Conservation (phyloP, 805 yeast genomes). For the Lipomyces starkeyi region DNA sequence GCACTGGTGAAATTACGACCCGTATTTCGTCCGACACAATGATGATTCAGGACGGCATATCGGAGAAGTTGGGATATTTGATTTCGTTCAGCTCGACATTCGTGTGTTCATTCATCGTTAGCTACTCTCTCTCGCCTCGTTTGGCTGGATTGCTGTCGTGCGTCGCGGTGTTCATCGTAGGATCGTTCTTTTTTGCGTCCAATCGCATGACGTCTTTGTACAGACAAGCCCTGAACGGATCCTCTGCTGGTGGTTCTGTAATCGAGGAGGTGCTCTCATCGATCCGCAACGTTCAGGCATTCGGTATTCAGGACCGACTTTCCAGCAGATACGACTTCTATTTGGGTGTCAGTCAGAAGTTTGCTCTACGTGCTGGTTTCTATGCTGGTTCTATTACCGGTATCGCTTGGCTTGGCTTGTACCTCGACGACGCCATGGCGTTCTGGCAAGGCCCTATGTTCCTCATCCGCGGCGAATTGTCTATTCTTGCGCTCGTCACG, state of each 20-base stretch:
- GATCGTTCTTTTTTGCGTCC: slow-evolving; percentile 44
- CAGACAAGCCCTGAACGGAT: slow-evolving; percentile 26
- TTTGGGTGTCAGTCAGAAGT: slow-evolving; percentile 41
- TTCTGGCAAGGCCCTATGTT: slow-evolving; percentile 54
- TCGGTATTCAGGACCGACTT: slow-evolving; percentile 50
- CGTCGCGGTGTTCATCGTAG: slow-evolving; percentile 45
- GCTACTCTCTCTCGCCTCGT: slow-evolving; percentile 48
- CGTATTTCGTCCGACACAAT: slow-evolving; percentile 52
- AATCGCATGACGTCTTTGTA: slow-evolving; percentile 39
- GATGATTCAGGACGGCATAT: slow-evolving; percentile 51
- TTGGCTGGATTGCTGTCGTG: slow-evolving; percentile 47
- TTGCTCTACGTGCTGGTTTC: slow-evolving; percentile 42
- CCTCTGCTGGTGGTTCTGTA: slow-evolving; percentile 42
- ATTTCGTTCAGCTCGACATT: slow-evolving; percentile 50
- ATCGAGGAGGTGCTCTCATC: slow-evolving; percentile 53
- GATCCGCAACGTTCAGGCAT: slow-evolving; percentile 51
- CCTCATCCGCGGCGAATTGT: slow-evolving; percentile 45
- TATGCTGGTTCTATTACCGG: slow-evolving; percentile 48
- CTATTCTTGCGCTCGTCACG: slow-evolving; percentile 47
- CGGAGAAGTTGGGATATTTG: slow-evolving; percentile 51
- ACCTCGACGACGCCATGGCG: slow-evolving; percentile 49
- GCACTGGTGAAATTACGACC: slow-evolving; percentile 53
- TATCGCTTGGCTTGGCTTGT: slow-evolving; percentile 47
- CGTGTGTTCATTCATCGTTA: slow-evolving; percentile 48
- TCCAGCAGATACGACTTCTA: slow-evolving; percentile 45